These are phyloP conservation scores for Diplodia sapinea DNA, from an alignment of 2,329 filamentous ascomycete genomes.

Conservation along the genomic window DNA sequence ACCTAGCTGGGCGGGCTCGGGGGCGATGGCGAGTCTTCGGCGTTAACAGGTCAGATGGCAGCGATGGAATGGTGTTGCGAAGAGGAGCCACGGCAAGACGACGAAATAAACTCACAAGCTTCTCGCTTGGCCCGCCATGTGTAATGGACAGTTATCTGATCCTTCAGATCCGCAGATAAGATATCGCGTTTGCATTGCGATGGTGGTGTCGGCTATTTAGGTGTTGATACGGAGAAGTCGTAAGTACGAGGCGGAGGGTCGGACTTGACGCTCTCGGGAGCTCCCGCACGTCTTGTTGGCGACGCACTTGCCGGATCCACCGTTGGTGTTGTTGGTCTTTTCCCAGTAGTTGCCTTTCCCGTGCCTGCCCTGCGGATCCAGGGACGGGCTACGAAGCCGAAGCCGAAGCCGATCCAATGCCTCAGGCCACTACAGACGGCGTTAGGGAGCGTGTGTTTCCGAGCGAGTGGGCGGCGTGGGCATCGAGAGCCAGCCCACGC, in stretches of 20 bases:
- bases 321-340: background rate
- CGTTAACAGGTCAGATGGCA: background rate
- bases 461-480: background rate
- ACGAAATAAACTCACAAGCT: conserved; percentile 16
- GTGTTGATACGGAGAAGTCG: background rate
- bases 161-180: conserved; percentile 25
- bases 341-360: too few relatives aligned
- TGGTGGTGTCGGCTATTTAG: background rate
- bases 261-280: background rate
- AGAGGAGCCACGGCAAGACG: background rate
- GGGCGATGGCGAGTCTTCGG: background rate
- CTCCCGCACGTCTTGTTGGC: background rate
- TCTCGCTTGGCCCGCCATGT: conserved; percentile 5
- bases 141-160: conserved; percentile 17
- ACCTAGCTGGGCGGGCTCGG: background rate
- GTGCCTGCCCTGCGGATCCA: background rate
- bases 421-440: background rate
- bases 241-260: conserved; percentile 18
- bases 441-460: conserved; percentile 8
- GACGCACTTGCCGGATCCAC: background rate
- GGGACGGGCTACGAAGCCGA: background rate
- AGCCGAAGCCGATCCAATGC: background rate
- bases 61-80: background rate
- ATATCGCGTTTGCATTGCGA: background rate
- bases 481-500: background rate